Conservation (phyloP, 768 basidiomycete species). For the Russula virescens region DNA sequence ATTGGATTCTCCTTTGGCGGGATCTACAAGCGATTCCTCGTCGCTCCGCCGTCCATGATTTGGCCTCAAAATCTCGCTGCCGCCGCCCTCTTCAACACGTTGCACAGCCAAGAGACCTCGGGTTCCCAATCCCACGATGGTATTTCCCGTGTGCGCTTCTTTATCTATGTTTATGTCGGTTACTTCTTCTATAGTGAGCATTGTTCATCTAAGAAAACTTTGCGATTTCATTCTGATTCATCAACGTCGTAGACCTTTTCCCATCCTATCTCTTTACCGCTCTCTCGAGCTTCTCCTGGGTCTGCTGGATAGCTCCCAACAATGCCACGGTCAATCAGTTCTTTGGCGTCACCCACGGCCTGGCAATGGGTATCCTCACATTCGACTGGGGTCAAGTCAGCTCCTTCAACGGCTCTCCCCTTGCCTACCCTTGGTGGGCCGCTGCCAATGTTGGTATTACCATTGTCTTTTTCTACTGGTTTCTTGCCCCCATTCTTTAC, state of each 20-base stretch:
- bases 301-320: conserved; percentile 64
- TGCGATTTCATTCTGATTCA: neutral
- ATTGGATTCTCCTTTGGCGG: conserved; percentile 43
- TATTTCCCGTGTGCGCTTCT: conserved; percentile 49
- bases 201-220: conserved; percentile 63
- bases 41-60: conserved; percentile 41
- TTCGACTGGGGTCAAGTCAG: conserved; percentile 81
- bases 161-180: conserved; percentile 38
- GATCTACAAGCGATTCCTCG: conserved; percentile 41
- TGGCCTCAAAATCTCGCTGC: conserved; percentile 42
- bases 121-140: conserved; percentile 43
- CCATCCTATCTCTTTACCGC: conserved; percentile 24
- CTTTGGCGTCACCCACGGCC: conserved; percentile 49
- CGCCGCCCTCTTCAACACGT: conserved; percentile 43
- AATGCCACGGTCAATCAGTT: conserved; percentile 67
- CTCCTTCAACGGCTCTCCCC: conserved; percentile 64
- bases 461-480: conserved; percentile 66
- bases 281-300: conserved; percentile 39
- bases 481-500: conserved; percentile 57
- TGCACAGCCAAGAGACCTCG: conserved; percentile 34
- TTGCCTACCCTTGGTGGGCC: conserved; percentile 81
- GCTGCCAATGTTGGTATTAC: conserved; percentile 61
- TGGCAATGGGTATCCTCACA: conserved; percentile 64
- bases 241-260: neutral
- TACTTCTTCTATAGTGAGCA: conserved; percentile 44